A percentile compares a stretch with the other conserved stretches of the same genome.
Evolutionary conservation across 2,329 filamentous ascomycete species (phyloP).

Genomic region (Calonectria pseudoreteaudii): DNA sequence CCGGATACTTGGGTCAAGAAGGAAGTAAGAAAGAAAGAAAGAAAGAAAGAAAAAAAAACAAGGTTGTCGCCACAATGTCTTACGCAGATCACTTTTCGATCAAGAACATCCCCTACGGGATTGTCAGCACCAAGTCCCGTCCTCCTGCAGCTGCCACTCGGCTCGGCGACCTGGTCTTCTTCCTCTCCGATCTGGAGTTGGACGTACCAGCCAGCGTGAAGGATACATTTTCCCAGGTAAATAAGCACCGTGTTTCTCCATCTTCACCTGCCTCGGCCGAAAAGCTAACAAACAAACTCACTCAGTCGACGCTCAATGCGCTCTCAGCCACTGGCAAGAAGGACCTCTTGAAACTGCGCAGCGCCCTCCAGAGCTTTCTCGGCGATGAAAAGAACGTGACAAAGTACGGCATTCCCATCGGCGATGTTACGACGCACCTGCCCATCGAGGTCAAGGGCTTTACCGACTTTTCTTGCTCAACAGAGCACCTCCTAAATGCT

Average conservation of each 20-base stretch:
- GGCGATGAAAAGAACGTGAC: conserved; percentile 2
- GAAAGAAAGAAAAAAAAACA: too few species aligned
- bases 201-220: neutral
- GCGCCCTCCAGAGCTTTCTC: neutral
- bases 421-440: conserved; percentile 56
- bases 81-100: conserved; percentile 19
- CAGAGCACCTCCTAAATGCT: conserved; percentile 65
- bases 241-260: neutral
- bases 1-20: neutral
- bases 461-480: conserved; percentile 66
- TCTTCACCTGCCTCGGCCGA: too few species aligned
- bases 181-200: conserved; percentile 9
- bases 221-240: conserved; percentile 9
- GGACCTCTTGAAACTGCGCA: conserved; percentile 11
- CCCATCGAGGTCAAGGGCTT: conserved; percentile 63
- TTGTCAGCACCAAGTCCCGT: conserved; percentile 5
- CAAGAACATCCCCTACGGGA: conserved; percentile 18
- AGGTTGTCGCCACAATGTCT: neutral
- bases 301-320: conserved; percentile 6
- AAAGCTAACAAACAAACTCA: neutral
- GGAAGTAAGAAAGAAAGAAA: too few species aligned
- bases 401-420: conserved; percentile 1
- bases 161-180: conserved; percentile 12
- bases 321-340: conserved; percentile 8
- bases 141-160: conserved; percentile 14